Conservation (phyloP, 2,329 filamentous ascomycete genomes). For the Camillea tinctor region DNA sequence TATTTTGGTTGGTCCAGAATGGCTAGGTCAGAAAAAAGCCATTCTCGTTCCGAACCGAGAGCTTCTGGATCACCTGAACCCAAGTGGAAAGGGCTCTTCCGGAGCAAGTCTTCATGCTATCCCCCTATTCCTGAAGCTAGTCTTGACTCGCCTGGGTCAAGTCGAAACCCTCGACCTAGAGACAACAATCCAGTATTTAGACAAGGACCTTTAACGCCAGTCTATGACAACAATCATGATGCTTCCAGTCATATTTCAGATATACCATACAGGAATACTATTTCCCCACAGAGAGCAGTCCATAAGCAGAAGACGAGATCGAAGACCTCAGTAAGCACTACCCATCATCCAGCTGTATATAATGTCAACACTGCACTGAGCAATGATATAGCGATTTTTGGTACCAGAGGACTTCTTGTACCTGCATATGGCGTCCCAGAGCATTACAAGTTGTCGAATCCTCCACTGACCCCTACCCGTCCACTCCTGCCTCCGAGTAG, state of each 20-base stretch:
- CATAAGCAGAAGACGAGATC: neutral
- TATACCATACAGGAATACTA: neutral
- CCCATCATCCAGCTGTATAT: neutral
- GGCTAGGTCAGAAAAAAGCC: too few relatives aligned
- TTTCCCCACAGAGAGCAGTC: neutral
- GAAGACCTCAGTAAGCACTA: neutral
- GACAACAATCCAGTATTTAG: neutral
- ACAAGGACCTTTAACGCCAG: neutral
- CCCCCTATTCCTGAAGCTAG: too few relatives aligned
- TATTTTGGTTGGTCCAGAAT: too few relatives aligned
- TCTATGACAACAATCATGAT: neutral
- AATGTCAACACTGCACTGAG: neutral
- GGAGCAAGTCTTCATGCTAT: too few relatives aligned
- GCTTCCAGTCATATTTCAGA: neutral
- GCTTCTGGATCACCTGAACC: too few relatives aligned
- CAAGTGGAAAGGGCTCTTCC: too few relatives aligned
- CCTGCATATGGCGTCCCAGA: neutral
- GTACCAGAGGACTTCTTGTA: neutral
- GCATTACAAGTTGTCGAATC: neutral
- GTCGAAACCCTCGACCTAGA: too few relatives aligned
- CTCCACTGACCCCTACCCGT: too few relatives aligned
- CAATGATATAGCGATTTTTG: neutral
- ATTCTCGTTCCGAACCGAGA: too few relatives aligned
- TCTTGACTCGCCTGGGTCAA: too few relatives aligned
- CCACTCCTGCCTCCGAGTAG: neutral